phyloP scores from a whole-genome alignment of 169 alveolate species.

The Plasmodium sp. region DNA sequence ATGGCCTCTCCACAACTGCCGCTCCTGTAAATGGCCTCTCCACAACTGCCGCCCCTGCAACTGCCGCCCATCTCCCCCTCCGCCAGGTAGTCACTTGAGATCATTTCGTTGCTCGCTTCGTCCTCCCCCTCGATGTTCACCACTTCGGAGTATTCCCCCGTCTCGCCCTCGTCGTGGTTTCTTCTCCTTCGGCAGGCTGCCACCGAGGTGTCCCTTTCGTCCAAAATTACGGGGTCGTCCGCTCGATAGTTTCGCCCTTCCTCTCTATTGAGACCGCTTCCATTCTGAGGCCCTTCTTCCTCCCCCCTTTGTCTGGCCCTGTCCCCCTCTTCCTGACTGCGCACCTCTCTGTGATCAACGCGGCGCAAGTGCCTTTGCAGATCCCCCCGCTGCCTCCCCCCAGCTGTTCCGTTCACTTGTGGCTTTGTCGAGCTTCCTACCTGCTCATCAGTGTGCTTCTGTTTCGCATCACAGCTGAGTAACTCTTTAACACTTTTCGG shows the following conservation, averaged over 20 bases:
- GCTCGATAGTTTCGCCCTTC: not conserved
- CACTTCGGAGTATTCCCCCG: not conserved
- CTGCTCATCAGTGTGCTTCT: slow-evolving; percentile 20
- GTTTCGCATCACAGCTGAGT: slow-evolving; percentile 28
- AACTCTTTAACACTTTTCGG: slow-evolving; percentile 16
- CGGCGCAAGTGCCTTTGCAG: not conserved
- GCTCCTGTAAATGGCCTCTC: too few species aligned
- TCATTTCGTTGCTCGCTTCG: not conserved
- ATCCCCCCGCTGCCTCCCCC: not conserved
- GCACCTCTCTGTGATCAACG: not conserved
- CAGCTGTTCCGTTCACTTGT: not conserved
- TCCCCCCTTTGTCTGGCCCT: not conserved
- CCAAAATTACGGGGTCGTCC: not conserved
- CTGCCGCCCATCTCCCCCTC: not conserved
- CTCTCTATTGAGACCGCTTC: not conserved
- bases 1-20: not conserved
- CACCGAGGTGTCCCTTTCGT: not conserved
- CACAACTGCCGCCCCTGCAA: too few species aligned
- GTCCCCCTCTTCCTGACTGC: not conserved
- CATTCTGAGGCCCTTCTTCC: not conserved
- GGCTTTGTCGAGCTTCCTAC: slow-evolving; percentile 19
- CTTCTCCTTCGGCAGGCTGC: not conserved
- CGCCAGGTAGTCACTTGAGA: not conserved
- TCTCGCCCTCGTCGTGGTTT: not conserved
- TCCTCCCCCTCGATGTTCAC: not conserved